A percentile compares a stretch with the other conserved stretches of the same genome.
These are phyloP conservation scores for Byssochlamys sp. DNA, from an alignment of 2,329 filamentous ascomycete species.

Conservation along the genomic window DNA sequence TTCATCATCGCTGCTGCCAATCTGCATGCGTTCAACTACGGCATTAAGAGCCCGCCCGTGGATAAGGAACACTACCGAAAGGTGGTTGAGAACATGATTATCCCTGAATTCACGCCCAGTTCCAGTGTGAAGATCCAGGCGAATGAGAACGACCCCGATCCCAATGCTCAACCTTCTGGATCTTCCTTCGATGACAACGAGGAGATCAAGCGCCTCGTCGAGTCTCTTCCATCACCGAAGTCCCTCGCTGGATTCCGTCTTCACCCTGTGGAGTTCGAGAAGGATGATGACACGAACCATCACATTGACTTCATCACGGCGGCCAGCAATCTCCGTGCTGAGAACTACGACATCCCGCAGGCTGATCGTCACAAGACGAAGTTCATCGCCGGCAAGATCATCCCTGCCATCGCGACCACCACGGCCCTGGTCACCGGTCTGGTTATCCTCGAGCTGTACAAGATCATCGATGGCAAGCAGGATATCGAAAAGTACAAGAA, in stretches of 20 bases:
- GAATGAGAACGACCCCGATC: constrained; percentile 87
- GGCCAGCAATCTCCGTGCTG: constrained; percentile 87
- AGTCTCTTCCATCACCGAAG: constrained; percentile 66
- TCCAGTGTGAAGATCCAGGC: constrained; percentile 92
- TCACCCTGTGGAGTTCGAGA: constrained; percentile 89
- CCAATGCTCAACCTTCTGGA: constrained; percentile 55
- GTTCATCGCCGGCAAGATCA: constrained; percentile 99
- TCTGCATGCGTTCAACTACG: constrained; percentile 94
- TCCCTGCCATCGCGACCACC: constrained; percentile 93
- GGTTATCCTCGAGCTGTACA: constrained; percentile 87
- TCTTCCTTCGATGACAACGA: constrained; percentile 58
- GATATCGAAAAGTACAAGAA: constrained; percentile 99
- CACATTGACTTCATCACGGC: constrained; percentile 99
- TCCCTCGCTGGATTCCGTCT: constrained; percentile 80
- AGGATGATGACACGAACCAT: constrained; percentile 94
- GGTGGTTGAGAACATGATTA: constrained; percentile 82
- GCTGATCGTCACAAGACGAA: constrained; percentile 97
- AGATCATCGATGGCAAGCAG: constrained; percentile 90
- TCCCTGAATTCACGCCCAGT: constrained; percentile 87
- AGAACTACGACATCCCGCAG: constrained; percentile 93
- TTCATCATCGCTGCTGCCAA: constrained; percentile 85
- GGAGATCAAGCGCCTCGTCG: constrained; percentile 64
- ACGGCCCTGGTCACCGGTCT: constrained; percentile 91
- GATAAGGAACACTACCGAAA: constrained; percentile 64
- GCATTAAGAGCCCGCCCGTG: constrained; percentile 73